A percentile compares a stretch with the other conserved stretches of the same genome.
These are phyloP conservation scores for Talaromyces sp. DNA, from an alignment of 2,329 filamentous ascomycete species.

Conservation along the genomic window DNA sequence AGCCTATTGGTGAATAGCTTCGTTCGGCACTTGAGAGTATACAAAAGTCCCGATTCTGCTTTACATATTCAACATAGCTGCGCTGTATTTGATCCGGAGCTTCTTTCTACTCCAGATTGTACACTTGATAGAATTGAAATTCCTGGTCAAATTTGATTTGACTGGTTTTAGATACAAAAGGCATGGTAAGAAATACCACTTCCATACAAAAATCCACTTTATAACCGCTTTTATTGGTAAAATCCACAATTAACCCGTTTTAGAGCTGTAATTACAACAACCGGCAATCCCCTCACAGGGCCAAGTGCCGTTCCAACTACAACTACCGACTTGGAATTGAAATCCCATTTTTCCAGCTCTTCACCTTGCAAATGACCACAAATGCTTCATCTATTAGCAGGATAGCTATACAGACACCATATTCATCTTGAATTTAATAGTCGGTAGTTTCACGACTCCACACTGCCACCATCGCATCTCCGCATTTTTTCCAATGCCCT, in stretches of 20 bases:
- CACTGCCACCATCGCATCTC: not conserved
- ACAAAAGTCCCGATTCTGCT: not conserved
- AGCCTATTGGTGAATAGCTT: not conserved
- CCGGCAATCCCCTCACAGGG: not conserved
- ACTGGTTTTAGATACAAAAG: not conserved
- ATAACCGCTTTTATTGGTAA: not conserved
- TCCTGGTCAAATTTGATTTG: not conserved
- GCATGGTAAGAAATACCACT: not conserved
- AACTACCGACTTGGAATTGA: not conserved
- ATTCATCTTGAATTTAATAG: not conserved
- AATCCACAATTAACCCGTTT: not conserved
- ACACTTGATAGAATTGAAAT: not conserved
- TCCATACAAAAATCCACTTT: not conserved
- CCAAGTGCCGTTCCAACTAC: not conserved
- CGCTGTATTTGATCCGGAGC: not conserved
- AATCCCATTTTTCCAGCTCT: not conserved
- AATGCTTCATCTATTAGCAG: not conserved
- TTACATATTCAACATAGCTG: not conserved
- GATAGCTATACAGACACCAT: not conserved
- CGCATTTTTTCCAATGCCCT: conserved; percentile 7
- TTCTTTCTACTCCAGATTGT: not conserved
- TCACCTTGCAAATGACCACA: not conserved
- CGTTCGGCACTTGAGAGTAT: not conserved
- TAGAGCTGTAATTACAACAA: not conserved
- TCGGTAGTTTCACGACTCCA: not conserved